phyloP scores from a whole-genome alignment of 2,329 filamentous ascomycete species.

The Teratosphaeria epicoccoides region DNA sequence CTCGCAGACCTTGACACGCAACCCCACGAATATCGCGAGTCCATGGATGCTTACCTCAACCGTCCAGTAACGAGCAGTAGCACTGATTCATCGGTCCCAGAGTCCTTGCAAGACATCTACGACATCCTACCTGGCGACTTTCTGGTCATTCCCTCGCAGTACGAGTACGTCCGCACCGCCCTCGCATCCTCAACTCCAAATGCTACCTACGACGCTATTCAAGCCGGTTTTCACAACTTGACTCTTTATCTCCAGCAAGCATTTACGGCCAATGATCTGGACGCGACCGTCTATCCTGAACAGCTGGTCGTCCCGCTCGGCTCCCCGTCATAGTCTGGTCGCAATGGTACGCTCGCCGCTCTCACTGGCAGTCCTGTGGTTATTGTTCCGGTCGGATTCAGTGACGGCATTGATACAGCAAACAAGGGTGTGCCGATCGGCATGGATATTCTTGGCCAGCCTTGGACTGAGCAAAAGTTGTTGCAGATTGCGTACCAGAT shows the following conservation, averaged over 20 bases:
- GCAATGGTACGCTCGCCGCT: conserved; percentile 48
- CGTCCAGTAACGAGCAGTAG: conserved; percentile 15
- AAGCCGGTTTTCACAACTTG: conserved; percentile 42
- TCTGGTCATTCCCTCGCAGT: conserved; percentile 50
- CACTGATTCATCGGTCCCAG: conserved; percentile 28
- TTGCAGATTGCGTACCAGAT: conserved; percentile 44
- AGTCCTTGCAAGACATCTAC: conserved; percentile 21
- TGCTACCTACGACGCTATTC: conserved; percentile 34
- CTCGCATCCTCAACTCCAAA: conserved; percentile 44
- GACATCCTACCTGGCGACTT: conserved; percentile 34
- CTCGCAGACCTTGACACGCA: conserved; percentile 49
- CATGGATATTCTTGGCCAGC: conserved; percentile 51
- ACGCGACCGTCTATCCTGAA: conserved; percentile 54
- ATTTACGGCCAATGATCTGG: conserved; percentile 40
- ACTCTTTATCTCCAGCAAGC: conserved; percentile 41
- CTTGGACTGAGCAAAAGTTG: conserved; percentile 46
- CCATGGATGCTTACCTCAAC: conserved; percentile 46
- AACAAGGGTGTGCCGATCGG: conserved; percentile 51
- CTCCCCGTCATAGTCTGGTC: conserved; percentile 45
- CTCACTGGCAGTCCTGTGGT: conserved; percentile 45
- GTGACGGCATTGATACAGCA: conserved; percentile 37
- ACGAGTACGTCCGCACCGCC: conserved; percentile 43
- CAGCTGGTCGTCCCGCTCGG: conserved; percentile 53
- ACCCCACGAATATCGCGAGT: conserved; percentile 48
- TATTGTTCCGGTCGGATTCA: conserved; percentile 46